Evolutionary conservation across 73 alveolate species (phyloP), one percentile per base, ranked within the genome.

Genomic region (Stentor roeselii): DNA sequence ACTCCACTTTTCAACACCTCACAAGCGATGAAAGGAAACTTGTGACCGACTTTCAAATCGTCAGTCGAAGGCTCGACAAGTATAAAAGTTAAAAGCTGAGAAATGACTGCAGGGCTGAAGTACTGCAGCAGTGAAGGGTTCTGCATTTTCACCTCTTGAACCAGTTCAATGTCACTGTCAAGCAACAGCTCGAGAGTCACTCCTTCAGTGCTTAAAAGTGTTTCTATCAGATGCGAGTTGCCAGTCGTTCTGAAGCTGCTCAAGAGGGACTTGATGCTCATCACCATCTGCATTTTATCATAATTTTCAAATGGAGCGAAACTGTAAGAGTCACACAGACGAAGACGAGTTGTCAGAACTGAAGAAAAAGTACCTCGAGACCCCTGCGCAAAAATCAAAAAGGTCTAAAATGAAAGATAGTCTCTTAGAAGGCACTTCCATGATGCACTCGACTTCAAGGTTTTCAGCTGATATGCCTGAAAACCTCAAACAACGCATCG

Each of bases 271-370:
- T 40, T 27, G 11, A 67, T 21, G 37, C 34, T 67, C 37, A 67
- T 34, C 80, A 67, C 34, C 41, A 67, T 32, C 37, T 67, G n/a
- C 80, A 67, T 67, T 50, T n/a, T n/a, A n/a, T n/a, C n/a, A n/a
- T n/a, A 50, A 50, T 50, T 11, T 50, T 11, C 6, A 50, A 50
- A 50, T 50, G 67, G 67, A 50, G 21, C 27, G 80, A 21, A 67
- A 67, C 41, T 67, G 80, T 67, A 67, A 30, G 80, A 21, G 21
- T 11, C 34, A 67, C 14, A 2, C 41, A 67, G 80, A 67, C 34
- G 80, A 67, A 67, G 80, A 67, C 11, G 80, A 67, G n/a, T 34
- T 67, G 34, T 36, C 80, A 14, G 80, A 67, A 34, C 34, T 67
- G 37, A 67, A 67, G 41, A 21, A 32, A 2, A 67, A 67, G 37